Evolutionary conservation across 257 asterid species (phyloP), one percentile per base, ranked within the genome.

Genomic region (Primulina eburnea): DNA sequence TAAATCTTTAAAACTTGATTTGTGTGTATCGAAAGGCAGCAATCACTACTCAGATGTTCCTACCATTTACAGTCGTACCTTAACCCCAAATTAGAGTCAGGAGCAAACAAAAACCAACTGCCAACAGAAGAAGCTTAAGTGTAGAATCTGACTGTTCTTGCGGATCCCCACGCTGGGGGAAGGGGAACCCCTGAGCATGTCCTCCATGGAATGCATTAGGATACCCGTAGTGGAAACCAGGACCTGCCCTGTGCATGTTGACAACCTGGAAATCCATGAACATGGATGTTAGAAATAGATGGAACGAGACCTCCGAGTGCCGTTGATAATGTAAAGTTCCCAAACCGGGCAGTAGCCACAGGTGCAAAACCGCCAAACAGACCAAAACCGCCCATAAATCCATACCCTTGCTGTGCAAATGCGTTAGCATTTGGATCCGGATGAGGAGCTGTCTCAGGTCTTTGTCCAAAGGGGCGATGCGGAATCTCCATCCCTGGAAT

Each of bases 161-260:
- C n/a, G 53, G 53, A 43, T 8, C 47, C 0, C 6, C 12, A 12
- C 53, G 53, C 53, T 43, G 53, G 53, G 47, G 53, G 17, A 12
- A 0, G 5, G n/a, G 85, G 55, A 80, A 77, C 68, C 84, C 80
- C n/a, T 79, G 87, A 8, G 77, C 80, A 26, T 76, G 87, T 9
- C 80, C 91, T 10, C 88, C 87, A 32, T 82, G 92, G 57, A 83
- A 84, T 10, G 80, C 8, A 69, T 80, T 80, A 5, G 86, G 28
- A 70, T 79, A 81, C 61, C 95, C 97, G 8, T 78, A 77, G 2
- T 85, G 88, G 65, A 82, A 81, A 67, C 96, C 96, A 2, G 82
- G 84, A 65, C 82, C 89, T 0, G 84, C 79, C 61, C 96, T 92
- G 69, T 83, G 85, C 88, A 83, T 70, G 35, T 78, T 77, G 2